Conservation (phyloP, 805 yeast genomes). For the Candida endomychidarum region DNA sequence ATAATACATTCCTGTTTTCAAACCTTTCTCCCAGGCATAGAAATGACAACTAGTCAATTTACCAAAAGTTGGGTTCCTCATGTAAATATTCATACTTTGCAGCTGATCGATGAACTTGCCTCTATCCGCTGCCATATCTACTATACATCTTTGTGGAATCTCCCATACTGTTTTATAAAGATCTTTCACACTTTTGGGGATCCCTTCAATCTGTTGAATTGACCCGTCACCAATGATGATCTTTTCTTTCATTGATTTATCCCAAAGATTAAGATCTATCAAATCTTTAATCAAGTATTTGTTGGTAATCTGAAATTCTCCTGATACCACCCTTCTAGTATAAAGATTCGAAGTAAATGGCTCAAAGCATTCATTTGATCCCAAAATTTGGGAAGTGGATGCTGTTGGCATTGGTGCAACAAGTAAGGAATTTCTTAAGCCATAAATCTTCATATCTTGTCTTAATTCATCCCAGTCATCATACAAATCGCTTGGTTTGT, state of each 20-base stretch:
- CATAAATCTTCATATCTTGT: constrained; percentile 55
- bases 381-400: constrained; percentile 92
- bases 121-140: constrained; percentile 83
- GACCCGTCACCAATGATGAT: constrained; percentile 82
- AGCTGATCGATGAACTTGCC: constrained; percentile 64
- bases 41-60: constrained; percentile 45
- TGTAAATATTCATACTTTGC: constrained; percentile 46
- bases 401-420: constrained; percentile 99
- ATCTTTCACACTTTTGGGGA: constrained; percentile 72
- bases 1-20: constrained; percentile 42
- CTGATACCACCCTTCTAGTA: constrained; percentile 86
- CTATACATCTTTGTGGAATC: constrained; percentile 77
- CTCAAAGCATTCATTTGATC: constrained; percentile 93
- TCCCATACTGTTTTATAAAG: constrained; percentile 98
- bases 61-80: constrained; percentile 37
- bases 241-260: constrained; percentile 70
- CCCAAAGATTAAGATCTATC: constrained; percentile 82
- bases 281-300: constrained; percentile 81
- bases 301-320: constrained; percentile 92
- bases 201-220: constrained; percentile 67
- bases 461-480: constrained; percentile 77
- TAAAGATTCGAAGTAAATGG: constrained; percentile 93
- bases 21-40: constrained; percentile 40
- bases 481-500: constrained; percentile 75
- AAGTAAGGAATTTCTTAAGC: constrained; percentile 81